Evolutionary conservation across 108 stramenopile genomes (phyloP), one percentile per base, ranked within the genome.

Genomic region (Nitzschia sp.): DNA sequence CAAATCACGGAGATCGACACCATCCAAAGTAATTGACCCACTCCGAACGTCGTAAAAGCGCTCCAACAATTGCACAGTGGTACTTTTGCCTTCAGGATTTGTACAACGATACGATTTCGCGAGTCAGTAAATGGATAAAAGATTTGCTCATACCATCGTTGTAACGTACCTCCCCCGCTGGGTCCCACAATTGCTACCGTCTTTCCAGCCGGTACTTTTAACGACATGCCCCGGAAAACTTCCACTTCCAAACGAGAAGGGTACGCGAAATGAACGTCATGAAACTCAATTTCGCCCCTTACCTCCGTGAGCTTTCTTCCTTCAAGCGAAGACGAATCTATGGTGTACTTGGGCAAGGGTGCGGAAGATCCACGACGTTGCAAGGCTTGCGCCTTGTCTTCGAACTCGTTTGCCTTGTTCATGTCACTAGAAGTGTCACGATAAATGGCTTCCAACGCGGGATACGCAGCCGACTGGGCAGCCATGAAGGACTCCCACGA

Each of bases 31-130:
- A 28, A 97, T 78, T 2, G 45, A 42, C 15, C 95, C 95, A 26
- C 42, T 49, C 33, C 46, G 48, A 5, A 84, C 79, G 47, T 95
- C 92, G 66, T 97, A 97, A 68, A 94, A 95, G 23, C 94, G 80
- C 65, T 92, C 83, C n/a, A 96, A n/a, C 36, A 96, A 66, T 15
- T 79, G 72, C 18, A 92, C 81, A 57, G 74, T 61, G 15, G 90
- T 92, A 30, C 59, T 59, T 77, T 96, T 96, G 2, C 56, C n/a
- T n/a, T n/a, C n/a, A n/a, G n/a, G n/a, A n/a, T n/a, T n/a, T n/a
- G n/a, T n/a, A n/a, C n/a, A n/a, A n/a, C n/a, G n/a, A n/a, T n/a
- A n/a, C n/a, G n/a, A n/a, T n/a, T n/a, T n/a, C n/a, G n/a, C n/a
- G n/a, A n/a, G n/a, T n/a, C n/a, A n/a, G n/a, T n/a, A n/a, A n/a